Percentiles rank a stretch among this genome's conserved stretches.
Evolutionary conservation across 768 basidiomycete genomes (phyloP).

Genomic region (Cantharellus anzutake): DNA sequence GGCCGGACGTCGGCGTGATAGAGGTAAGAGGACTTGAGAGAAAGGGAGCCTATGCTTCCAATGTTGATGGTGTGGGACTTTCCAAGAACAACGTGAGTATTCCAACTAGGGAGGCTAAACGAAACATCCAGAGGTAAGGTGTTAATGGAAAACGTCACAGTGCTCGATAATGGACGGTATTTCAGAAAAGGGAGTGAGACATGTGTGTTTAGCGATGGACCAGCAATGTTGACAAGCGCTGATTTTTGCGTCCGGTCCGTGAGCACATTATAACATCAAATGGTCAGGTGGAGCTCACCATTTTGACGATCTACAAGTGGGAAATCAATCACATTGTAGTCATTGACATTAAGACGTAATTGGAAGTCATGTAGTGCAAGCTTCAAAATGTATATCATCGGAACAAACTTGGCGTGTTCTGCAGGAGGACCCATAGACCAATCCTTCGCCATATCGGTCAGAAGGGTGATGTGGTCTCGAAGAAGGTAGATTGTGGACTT

Average conservation of each 20-base stretch:
- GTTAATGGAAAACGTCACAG: slow-evolving; percentile 43
- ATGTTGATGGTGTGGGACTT: slow-evolving; percentile 41
- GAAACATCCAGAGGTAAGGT: slow-evolving; percentile 35
- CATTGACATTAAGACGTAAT: slow-evolving; percentile 72
- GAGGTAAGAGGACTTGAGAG: slow-evolving; percentile 48
- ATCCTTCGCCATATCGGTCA: slow-evolving; percentile 82
- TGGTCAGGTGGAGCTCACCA: slow-evolving; percentile 26
- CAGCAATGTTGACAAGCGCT: slow-evolving; percentile 61
- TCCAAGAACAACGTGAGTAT: slow-evolving; percentile 56
- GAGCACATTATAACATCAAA: neutral
- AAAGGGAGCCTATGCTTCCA: slow-evolving; percentile 36
- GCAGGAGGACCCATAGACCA: slow-evolving; percentile 72
- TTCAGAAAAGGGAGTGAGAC: slow-evolving; percentile 46
- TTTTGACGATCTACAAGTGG: slow-evolving; percentile 70
- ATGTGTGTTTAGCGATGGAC: slow-evolving; percentile 31
- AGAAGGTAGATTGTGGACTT: slow-evolving; percentile 61
- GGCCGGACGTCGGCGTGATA: slow-evolving; percentile 48
- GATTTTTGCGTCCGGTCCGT: neutral
- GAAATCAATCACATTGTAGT: slow-evolving; percentile 92
- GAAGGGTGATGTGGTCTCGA: slow-evolving; percentile 87
- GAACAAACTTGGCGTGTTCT: slow-evolving; percentile 68
- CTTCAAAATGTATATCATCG: slow-evolving; percentile 55
- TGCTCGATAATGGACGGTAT: slow-evolving; percentile 52
- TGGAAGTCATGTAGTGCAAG: slow-evolving; percentile 58
- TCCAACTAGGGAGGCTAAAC: slow-evolving; percentile 75